phyloP scores from a whole-genome alignment of 495 filamentous ascomycete species.

The Coniosporium apollinis region DNA sequence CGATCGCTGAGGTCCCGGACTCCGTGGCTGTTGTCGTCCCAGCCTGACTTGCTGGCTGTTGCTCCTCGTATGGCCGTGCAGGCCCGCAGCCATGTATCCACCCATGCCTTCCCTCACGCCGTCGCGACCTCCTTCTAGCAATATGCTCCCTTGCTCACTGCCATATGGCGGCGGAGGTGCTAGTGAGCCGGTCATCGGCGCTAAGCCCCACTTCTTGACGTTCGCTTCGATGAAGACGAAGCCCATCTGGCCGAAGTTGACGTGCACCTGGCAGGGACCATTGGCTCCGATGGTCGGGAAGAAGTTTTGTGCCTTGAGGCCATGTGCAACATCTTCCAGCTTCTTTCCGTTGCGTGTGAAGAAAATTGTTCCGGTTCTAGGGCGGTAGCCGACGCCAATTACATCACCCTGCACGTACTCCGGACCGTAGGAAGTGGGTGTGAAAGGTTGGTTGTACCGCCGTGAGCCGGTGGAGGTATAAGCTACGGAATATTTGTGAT shows the following conservation, averaged over 20 bases:
- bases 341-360: slow-evolving; percentile 98
- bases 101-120: slow-evolving; percentile 39
- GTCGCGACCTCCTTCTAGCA: slow-evolving; percentile 74
- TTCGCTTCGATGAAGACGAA: slow-evolving; percentile 99
- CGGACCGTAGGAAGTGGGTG: slow-evolving; percentile 60
- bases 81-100: slow-evolving; percentile 32
- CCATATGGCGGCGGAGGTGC: slow-evolving; percentile 94
- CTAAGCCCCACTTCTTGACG: slow-evolving; percentile 97
- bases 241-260: slow-evolving; percentile 94
- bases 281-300: slow-evolving; percentile 93
- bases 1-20: slow-evolving; percentile 75
- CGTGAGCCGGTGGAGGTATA: slow-evolving; percentile 78
- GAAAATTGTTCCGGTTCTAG: slow-evolving; percentile 86
- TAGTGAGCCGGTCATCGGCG: slow-evolving; percentile 86
- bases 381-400: slow-evolving; percentile 87
- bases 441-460: slow-evolving; percentile 83
- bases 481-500: slow-evolving; percentile 78
- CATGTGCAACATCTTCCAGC: slow-evolving; percentile 86
- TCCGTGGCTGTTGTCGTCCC: slow-evolving; percentile 44
- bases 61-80: slow-evolving; percentile 22
- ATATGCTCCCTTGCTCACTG: slow-evolving; percentile 85
- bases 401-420: slow-evolving; percentile 82
- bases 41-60: slow-evolving; percentile 43
- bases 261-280: slow-evolving; percentile 79
- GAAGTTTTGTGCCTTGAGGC: slow-evolving; percentile 84